Evolutionary conservation across 2,329 filamentous ascomycete genomes (phyloP).

Genomic region (Fusarium sp.): DNA sequence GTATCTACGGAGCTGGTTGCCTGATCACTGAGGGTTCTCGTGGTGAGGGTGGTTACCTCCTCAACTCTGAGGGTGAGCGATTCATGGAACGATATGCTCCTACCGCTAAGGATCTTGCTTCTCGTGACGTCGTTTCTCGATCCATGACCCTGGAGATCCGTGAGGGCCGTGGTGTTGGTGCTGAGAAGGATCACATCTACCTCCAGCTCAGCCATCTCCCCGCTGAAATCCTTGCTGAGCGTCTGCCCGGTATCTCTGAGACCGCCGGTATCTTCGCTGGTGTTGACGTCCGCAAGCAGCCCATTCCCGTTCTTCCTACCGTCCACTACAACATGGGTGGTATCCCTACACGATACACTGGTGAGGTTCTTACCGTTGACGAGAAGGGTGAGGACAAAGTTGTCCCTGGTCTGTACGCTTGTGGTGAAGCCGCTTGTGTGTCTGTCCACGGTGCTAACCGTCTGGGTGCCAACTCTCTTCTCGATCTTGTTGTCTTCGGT

Average conservation of each 20-base stretch:
- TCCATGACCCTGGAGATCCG: conserved; percentile 99
- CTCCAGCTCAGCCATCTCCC: conserved; percentile 97
- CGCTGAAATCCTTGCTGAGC: conserved; percentile 90
- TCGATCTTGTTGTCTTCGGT: conserved; percentile 97
- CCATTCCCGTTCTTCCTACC: conserved; percentile 94
- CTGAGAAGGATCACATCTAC: conserved; percentile 98
- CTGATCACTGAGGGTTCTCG: conserved; percentile 97
- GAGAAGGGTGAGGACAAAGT: conserved; percentile 88
- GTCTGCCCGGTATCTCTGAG: conserved; percentile 98
- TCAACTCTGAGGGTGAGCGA: conserved; percentile 97
- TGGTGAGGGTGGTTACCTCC: conserved; percentile 96
- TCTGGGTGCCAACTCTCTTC: conserved; percentile 96
- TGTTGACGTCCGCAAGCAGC: conserved; percentile 96
- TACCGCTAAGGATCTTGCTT: conserved; percentile 96
- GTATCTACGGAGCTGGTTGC: conserved; percentile 98
- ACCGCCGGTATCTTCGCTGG: conserved; percentile 97
- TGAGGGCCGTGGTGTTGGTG: conserved; percentile 94
- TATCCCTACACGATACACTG: conserved; percentile 97
- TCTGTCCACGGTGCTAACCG: conserved; percentile 99
- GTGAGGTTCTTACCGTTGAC: conserved; percentile 92
- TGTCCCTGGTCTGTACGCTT: conserved; percentile 94
- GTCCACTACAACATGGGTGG: conserved; percentile 99
- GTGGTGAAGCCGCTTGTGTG: conserved; percentile 96
- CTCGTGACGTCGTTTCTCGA: conserved; percentile 94
- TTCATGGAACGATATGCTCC: conserved; percentile 99